Base-by-base conservation (phyloP, 352 stramenopile genomes). In the Pythium aquatile region DNA sequence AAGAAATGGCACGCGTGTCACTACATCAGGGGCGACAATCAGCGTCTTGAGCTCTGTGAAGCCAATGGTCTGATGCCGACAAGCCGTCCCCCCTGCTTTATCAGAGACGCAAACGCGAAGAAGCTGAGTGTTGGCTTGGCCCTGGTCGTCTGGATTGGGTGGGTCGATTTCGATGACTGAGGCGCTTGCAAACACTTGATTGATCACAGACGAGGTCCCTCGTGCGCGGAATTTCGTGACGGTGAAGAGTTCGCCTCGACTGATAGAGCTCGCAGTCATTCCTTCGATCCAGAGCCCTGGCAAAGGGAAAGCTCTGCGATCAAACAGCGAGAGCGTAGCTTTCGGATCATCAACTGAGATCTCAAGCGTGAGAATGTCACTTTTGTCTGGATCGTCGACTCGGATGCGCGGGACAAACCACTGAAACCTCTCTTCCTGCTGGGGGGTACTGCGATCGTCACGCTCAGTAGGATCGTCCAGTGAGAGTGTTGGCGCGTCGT, bases 341-440 rank as follows among this genome's bases (percentile, higher is more conserved):
- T 42, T 42, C 17, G n/a, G 52, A 30, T 58, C 17, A n/a, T 56
- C 32, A 3, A 66, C 13, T 14, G 47, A 55, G 14, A 87, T 53
- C 17, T 70, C 60, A n/a, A 84, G 60, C 10, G 72, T 62, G 28
- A 83, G 63, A 5, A 71, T 44, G 37, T 85, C 74, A n/a, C 55
- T 29, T 2, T 40, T 30, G 33, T 88, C 79, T 0, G 68, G 55
- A 28, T 88, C 78, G 3, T 61, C 40, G 0, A 87, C 30, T 30
- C 40, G 51, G 42, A 88, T 60, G 3, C 48, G 32, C 3, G 79
- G 77, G 5, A 85, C 58, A 24, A 81, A 73, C 29, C 63, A 61
- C 24, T 63, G 63, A 24, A 78, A 61, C 7, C 59, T 55, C 0
- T 30, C 47, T 1, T 24, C 2, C 11, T 51, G 44, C n/a, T 29